Percentiles rank a stretch among this genome's conserved stretches.
Conservation (phyloP, 2,329 filamentous ascomycete species). For the Sarocladium strictum region DNA sequence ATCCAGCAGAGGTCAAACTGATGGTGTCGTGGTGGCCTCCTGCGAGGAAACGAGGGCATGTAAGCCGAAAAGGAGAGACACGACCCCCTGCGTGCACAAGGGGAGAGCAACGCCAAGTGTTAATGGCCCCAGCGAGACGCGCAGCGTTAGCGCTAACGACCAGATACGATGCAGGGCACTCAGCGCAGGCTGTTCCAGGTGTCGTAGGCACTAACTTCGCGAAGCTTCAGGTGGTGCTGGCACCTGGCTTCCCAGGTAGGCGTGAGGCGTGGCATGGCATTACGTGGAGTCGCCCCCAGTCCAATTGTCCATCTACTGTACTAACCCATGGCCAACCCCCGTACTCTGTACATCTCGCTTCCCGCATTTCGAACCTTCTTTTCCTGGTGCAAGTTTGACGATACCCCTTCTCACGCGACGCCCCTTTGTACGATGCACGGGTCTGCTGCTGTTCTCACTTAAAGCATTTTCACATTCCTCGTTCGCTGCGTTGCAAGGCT, state of each 20-base stretch:
- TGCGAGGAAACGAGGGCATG: too few relatives aligned
- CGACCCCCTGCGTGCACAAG: too few relatives aligned
- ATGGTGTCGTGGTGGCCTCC: background rate
- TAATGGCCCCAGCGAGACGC: background rate
- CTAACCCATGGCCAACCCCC: too few relatives aligned
- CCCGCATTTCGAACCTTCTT: background rate
- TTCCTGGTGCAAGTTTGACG: background rate
- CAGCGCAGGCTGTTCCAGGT: background rate
- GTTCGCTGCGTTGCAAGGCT: background rate
- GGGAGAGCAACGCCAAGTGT: background rate
- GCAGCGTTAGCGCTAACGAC: background rate
- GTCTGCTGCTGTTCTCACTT: background rate
- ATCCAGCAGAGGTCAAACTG: background rate
- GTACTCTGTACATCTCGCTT: background rate
- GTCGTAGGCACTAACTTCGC: background rate
- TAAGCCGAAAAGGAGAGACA: background rate
- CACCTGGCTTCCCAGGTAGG: too few relatives aligned
- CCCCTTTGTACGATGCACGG: background rate
- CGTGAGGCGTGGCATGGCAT: background rate
- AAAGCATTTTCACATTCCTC: background rate
- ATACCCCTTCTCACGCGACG: conserved; percentile 4
- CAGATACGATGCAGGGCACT: background rate
- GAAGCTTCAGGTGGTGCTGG: background rate
- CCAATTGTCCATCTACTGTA: too few relatives aligned
- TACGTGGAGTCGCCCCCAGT: background rate